phyloP scores from a whole-genome alignment of 106 monocot genomes.

The Ottelia alismoides region DNA sequence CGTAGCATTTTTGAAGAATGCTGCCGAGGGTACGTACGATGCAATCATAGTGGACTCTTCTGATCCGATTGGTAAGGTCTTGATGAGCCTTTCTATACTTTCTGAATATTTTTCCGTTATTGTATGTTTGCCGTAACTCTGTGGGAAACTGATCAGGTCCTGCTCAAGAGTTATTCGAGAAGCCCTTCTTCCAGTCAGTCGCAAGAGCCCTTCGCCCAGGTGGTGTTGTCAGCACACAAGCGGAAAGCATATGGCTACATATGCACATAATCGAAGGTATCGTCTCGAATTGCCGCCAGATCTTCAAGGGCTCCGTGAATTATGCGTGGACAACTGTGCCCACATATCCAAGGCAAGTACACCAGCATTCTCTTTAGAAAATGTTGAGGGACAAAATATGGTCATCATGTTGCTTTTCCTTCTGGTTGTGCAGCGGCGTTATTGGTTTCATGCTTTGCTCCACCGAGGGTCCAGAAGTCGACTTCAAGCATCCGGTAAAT shows the following conservation, averaged over 20 bases:
- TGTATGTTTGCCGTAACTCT: too few species aligned
- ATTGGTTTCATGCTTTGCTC: conserved; percentile 99
- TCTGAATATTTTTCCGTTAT: too few species aligned
- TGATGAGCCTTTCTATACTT: too few species aligned
- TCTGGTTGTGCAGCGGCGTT: conserved; percentile 79
- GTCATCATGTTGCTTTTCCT: too few species aligned
- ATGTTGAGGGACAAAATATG: too few species aligned
- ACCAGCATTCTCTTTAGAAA: too few species aligned
- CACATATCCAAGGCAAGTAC: conserved; percentile 85
- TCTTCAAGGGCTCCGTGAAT: conserved; percentile 86
- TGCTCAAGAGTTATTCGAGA: conserved; percentile 88
- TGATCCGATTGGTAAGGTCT: conserved; percentile 37
- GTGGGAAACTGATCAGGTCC: too few species aligned
- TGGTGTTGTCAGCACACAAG: conserved; percentile 88
- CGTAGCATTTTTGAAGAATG: conserved; percentile 31
- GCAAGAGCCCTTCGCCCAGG: conserved; percentile 77
- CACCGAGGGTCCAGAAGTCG: conserved; percentile 68
- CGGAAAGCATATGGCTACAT: conserved; percentile 97
- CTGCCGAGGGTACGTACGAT: conserved; percentile 29
- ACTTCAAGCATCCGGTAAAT: conserved; percentile 61
- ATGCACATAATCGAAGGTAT: conserved; percentile 95
- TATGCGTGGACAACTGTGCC: conserved; percentile 98
- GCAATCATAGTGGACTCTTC: conserved; percentile 42
- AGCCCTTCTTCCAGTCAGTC: conserved; percentile 91
- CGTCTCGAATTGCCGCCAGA: conserved; percentile 53